A percentile compares a stretch with the other conserved stretches of the same genome.
Evolutionary conservation across 306 rosid species (phyloP).

Genomic region (Geum urbanum): DNA sequence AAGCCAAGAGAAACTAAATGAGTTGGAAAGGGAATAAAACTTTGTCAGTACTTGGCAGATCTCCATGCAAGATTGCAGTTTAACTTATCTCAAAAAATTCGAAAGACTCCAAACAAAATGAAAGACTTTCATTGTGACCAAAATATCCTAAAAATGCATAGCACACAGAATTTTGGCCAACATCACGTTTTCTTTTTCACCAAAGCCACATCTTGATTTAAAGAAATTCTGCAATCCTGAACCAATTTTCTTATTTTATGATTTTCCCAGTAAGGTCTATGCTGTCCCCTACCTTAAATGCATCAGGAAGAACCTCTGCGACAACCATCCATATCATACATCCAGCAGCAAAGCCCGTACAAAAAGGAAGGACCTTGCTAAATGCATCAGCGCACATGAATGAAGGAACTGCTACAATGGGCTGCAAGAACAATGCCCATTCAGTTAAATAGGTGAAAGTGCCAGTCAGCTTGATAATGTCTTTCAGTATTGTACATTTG

Average conservation of each 20-base stretch:
- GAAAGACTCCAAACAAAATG: not conserved
- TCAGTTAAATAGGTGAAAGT: constrained; percentile 8
- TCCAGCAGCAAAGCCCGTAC: constrained; percentile 99
- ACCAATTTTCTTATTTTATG: no score
- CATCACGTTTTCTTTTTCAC: no score
- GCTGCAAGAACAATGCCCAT: constrained; percentile 52
- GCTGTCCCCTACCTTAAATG: constrained; percentile 70
- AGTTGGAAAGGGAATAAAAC: constrained; percentile 15
- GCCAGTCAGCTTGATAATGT: not conserved
- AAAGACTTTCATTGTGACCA: no score
- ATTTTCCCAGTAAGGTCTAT: not conserved
- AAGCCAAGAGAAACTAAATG: constrained; percentile 17
- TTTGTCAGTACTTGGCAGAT: not conserved
- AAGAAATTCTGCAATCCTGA: no score
- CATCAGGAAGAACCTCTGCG: constrained; percentile 99
- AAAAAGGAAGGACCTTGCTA: constrained; percentile 90
- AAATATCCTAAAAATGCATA: no score
- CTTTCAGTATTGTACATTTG: not conserved
- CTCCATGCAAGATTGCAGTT: not conserved
- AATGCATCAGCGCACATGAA: constrained; percentile 97
- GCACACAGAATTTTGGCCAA: no score
- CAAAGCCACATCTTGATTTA: no score
- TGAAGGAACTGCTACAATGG: constrained; percentile 96
- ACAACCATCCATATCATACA: constrained; percentile 99
- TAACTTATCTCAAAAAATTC: not conserved